Evolutionary conservation across 2,329 filamentous ascomycete genomes (phyloP).

Genomic region (Scytalidium sp.): DNA sequence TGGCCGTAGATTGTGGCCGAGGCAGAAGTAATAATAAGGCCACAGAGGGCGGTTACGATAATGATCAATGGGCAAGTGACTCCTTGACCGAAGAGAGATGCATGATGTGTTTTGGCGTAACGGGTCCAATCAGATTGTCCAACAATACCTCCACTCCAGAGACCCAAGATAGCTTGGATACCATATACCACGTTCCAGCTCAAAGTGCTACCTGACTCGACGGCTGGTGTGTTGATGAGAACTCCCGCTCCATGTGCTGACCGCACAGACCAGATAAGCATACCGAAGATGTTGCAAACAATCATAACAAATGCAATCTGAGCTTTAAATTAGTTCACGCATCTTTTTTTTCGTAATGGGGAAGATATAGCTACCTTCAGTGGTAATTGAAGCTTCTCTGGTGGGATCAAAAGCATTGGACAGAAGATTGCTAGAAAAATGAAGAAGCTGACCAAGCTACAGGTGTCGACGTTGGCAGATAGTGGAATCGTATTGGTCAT

Average conservation of each 20-base stretch:
- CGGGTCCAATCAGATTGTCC: slow-evolving; percentile 32
- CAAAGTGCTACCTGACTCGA: slow-evolving; percentile 22
- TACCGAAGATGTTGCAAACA: slow-evolving; percentile 28
- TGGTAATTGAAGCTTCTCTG: slow-evolving; percentile 26
- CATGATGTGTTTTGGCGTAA: slow-evolving; percentile 24
- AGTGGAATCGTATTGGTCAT: slow-evolving; percentile 22
- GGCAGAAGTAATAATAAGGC: slow-evolving; percentile 34
- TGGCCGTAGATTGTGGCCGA: slow-evolving; percentile 29
- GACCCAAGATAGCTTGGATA: slow-evolving; percentile 27
- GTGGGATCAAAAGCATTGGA: slow-evolving; percentile 26
- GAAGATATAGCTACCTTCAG: slow-evolving; percentile 15
- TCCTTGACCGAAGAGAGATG: slow-evolving; percentile 26
- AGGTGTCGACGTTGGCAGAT: slow-evolving; percentile 23
- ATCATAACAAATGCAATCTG: slow-evolving; percentile 28
- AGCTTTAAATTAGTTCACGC: not conserved
- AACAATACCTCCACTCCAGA: slow-evolving; percentile 25
- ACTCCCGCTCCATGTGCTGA: slow-evolving; percentile 24
- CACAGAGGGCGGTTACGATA: slow-evolving; percentile 32
- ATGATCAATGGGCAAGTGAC: slow-evolving; percentile 33
- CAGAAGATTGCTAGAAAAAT: slow-evolving; percentile 26
- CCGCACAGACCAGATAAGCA: slow-evolving; percentile 27
- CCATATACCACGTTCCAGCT: slow-evolving; percentile 29
- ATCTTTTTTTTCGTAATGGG: not conserved
- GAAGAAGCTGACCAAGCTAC: slow-evolving; percentile 27
- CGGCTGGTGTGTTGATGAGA: slow-evolving; percentile 19